These are phyloP conservation scores for Phytophthora constricta DNA, from an alignment of 352 stramenopile species.

Conservation along the genomic window DNA sequence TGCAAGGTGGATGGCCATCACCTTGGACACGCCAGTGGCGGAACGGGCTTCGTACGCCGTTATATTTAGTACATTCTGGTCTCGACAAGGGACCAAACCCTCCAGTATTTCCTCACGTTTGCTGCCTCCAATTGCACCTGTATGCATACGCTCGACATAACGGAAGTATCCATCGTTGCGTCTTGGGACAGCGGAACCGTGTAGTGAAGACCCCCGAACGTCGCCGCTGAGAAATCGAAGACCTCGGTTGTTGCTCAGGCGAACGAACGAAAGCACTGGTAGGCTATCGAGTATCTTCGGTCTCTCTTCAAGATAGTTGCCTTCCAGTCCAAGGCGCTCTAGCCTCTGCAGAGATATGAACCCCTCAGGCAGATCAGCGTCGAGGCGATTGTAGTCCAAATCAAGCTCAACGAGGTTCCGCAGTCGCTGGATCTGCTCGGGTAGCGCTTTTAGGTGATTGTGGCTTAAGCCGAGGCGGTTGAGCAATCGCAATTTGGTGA, in stretches of 20 bases:
- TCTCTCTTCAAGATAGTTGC: slow-evolving; percentile 46
- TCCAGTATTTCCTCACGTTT: slow-evolving; percentile 9
- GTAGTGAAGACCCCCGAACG: not conserved
- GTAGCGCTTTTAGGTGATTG: slow-evolving; percentile 55
- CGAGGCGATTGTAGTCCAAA: slow-evolving; percentile 68
- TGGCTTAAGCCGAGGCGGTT: slow-evolving; percentile 65
- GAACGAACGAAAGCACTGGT: slow-evolving; percentile 48
- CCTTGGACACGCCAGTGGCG: no score
- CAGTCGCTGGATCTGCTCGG: slow-evolving; percentile 57
- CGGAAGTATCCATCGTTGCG: slow-evolving; percentile 68
- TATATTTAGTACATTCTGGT: slow-evolving; percentile 36
- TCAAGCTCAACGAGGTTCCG: slow-evolving; percentile 70
- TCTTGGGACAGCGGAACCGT: slow-evolving; percentile 27
- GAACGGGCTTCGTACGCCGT: slow-evolving; percentile 14
- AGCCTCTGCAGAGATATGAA: slow-evolving; percentile 52
- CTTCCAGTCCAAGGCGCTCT: slow-evolving; percentile 67
- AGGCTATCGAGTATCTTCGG: slow-evolving; percentile 39
- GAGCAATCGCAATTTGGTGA: slow-evolving; percentile 63
- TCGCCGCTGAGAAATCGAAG: slow-evolving; percentile 11
- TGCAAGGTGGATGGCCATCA: no score
- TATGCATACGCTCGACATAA: slow-evolving; percentile 28
- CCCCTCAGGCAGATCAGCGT: slow-evolving; percentile 43
- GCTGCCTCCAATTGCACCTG: slow-evolving; percentile 8
- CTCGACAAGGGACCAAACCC: slow-evolving; percentile 24
- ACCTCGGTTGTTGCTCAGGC: slow-evolving; percentile 56